phyloP scores from a whole-genome alignment of 2,329 filamentous ascomycete genomes.

The Celoporthe dispersa region DNA sequence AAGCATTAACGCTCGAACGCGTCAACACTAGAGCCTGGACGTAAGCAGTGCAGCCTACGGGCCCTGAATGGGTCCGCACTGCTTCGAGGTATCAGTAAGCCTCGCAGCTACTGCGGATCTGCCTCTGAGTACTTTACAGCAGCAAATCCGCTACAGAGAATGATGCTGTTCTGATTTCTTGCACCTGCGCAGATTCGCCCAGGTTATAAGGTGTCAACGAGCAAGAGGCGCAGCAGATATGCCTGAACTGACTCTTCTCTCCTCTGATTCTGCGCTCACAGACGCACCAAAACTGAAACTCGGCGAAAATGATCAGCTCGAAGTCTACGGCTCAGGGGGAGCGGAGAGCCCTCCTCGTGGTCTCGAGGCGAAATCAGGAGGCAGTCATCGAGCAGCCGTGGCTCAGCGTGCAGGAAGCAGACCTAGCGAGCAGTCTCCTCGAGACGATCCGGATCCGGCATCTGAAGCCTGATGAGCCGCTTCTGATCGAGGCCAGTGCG shows the following conservation, averaged over 20 bases:
- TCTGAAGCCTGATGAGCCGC: background rate
- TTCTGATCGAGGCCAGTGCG: background rate
- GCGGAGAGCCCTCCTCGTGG: background rate
- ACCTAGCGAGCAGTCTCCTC: constrained; percentile 3
- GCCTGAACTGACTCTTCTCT: background rate
- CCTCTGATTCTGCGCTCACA: background rate
- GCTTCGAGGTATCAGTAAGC: background rate
- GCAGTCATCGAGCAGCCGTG: background rate
- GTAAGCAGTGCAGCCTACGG: background rate
- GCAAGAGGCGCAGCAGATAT: background rate
- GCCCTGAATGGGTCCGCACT: background rate
- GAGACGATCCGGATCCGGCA: background rate
- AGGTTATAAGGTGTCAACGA: too few species aligned
- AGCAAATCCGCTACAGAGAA: background rate
- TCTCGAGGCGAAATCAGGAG: background rate
- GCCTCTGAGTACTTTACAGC: background rate
- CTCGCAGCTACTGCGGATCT: background rate
- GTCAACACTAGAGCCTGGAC: background rate
- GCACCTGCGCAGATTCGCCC: background rate
- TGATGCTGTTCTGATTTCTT: background rate
- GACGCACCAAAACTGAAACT: background rate
- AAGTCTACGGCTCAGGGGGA: background rate
- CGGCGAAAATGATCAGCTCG: background rate
- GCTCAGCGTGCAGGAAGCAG: constrained; percentile 3
- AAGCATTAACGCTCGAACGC: background rate